Evolutionary conservation across 805 yeast genomes (phyloP), one percentile per base, ranked within the genome.

Genomic region (Ogataea zsoltii): DNA sequence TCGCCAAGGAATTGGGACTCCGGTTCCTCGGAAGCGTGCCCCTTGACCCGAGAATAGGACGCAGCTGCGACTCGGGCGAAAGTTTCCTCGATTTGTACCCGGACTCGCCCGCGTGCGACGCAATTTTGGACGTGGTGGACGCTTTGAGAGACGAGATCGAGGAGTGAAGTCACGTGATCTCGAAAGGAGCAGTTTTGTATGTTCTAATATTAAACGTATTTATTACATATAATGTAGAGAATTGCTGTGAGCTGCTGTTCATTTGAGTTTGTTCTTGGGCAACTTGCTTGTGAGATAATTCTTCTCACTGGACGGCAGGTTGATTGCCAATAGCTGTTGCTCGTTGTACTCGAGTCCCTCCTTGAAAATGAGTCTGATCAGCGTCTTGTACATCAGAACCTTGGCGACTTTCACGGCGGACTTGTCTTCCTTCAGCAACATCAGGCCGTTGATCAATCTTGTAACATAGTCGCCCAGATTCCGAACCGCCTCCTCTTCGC

Each of bases 21-120:
- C 85, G 85, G 16, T 94, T 85, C 57, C 70, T 94, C 45, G 99
- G 99, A 0, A 76, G 89, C 10, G 97, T 94, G 2, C 99, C 99
- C 0, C 72, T 94, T 34, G 99, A 94, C 67, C 98, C 99, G 12
- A 74, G 98, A 49, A 89, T 94, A 15, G 98, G 98, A 0, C 77
- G 75, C 56, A 76, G 90, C 35, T 90, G 97, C 66, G 99, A 94
- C 61, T 56, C 70, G 17, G 99, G 99, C 15, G 85, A 79, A 54
- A 81, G 87, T 49, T 94, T 92, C 65, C 70, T 89, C 46, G 97
- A 90, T 54, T 68, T 73, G 43, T 83, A 83, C 57, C 92, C 96
- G 0, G 97, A 91, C 48, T 88, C 96, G 3, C 98, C 99, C 0
- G 96, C 98, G 0, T 79, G 96, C 2, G 75, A 76, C 2, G 96